Conservation (phyloP, 805 yeast genomes). For the Kodamaea restingae region DNA sequence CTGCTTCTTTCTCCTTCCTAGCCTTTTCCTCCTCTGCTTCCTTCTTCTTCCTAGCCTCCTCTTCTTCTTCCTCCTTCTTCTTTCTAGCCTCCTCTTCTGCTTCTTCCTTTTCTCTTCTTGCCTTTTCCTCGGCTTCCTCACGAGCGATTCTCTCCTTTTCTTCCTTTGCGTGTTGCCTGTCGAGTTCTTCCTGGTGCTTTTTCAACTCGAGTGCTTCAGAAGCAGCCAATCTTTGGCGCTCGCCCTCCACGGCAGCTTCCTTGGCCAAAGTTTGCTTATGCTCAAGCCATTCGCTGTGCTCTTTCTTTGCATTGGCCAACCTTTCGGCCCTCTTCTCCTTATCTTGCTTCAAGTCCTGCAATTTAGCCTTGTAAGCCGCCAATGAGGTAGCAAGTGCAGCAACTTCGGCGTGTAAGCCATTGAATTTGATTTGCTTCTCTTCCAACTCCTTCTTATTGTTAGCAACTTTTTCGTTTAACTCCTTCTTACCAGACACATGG, state of each 20-base stretch:
- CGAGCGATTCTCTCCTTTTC: slow-evolving; percentile 14
- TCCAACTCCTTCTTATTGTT: slow-evolving; percentile 33
- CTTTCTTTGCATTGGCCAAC: slow-evolving; percentile 39
- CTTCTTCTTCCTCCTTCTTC: slow-evolving; percentile 11
- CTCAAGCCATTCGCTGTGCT: slow-evolving; percentile 40
- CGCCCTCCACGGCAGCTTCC: slow-evolving; percentile 32
- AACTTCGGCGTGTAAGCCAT: slow-evolving; percentile 39
- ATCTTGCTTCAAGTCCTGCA: slow-evolving; percentile 34
- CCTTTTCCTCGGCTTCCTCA: slow-evolving; percentile 25
- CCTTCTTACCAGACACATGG: slow-evolving; percentile 36
- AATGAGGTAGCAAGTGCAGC: slow-evolving; percentile 40
- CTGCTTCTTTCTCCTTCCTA: slow-evolving; percentile 11
- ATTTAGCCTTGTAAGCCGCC: slow-evolving; percentile 43
- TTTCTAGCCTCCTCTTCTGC: slow-evolving; percentile 11
- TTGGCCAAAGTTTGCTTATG: slow-evolving; percentile 44
- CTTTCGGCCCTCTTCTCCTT: slow-evolving; percentile 34
- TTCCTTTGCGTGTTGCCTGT: slow-evolving; percentile 13
- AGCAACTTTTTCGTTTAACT: slow-evolving; percentile 36
- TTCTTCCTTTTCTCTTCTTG: slow-evolving; percentile 10
- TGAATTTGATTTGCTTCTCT: slow-evolving; percentile 35
- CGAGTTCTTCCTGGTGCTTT: slow-evolving; percentile 16
- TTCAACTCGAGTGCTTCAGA: slow-evolving; percentile 28
- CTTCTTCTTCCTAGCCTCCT: slow-evolving; percentile 10
- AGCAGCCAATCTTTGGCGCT: slow-evolving; percentile 36
- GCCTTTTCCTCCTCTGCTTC: slow-evolving; percentile 11